Base-by-base conservation (phyloP, 192 early-diverging fungal species). In the Podila epicladia region DNA sequence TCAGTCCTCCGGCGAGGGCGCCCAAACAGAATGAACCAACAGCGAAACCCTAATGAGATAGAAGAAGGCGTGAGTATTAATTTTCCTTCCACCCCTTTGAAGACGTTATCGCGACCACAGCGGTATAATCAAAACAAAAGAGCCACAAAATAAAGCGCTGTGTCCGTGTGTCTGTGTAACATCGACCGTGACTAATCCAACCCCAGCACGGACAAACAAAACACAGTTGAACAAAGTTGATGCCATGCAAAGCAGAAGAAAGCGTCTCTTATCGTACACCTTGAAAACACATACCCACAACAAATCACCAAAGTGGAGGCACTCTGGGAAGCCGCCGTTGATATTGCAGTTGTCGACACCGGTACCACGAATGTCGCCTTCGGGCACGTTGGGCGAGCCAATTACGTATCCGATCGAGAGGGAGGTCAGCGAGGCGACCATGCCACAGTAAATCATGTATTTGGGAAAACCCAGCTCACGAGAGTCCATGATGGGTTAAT, bases 1-100 rank as follows among this genome's bases (percentile, higher is more conserved):
- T 58, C 26, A 93, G 65, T 50, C 85, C 88, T 55, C 91, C 91
- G 49, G 82, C 70, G 13, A 91, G 69, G 15, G 90, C 92, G 72
- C 91, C 92, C 64, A 88, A 38, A 38, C 85, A 72, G 63, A 80
- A 85, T 28, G 75, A 83, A 45, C 79, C 85, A 26, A 86, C 84
- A 19, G 84, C 83, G 45, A 84, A 85, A 24, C 87, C 87, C 86
- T 80, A 64, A 37, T 12, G 58, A 0, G 41, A 66, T 12, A 59
- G 51, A 60, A 31, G 41, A 59, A 31, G 38, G 35, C 28, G 45
- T 63, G 45, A 63, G 41, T 35, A 28, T 31, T 60, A 20, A 22
- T 60, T 26, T n/a, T 32, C 31, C 11, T 65, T 22, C 26, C n/a
- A 3, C 24, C 17, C 24, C 17, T 48, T 45, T 45, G 13, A 45